These are phyloP conservation scores for Globisporangium alternatum DNA, from an alignment of 352 stramenopile genomes.

Conservation along the genomic window DNA sequence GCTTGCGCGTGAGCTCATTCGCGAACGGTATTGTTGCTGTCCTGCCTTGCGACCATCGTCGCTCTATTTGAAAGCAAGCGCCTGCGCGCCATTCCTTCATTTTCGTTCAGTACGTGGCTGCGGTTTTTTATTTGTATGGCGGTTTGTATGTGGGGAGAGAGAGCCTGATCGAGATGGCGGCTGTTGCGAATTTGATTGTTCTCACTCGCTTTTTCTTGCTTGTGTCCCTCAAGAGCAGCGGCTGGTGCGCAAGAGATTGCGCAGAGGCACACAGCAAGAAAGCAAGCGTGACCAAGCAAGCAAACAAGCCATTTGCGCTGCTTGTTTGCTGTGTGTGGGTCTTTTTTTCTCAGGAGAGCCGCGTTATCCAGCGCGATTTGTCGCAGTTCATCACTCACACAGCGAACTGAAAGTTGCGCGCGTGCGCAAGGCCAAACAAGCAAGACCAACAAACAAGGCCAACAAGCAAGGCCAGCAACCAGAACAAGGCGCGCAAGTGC, in stretches of 20 bases:
- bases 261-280: background rate
- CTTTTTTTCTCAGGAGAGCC: slow-evolving; percentile 5
- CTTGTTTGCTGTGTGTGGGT: slow-evolving; percentile 9
- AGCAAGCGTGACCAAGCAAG: background rate
- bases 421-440: background rate
- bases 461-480: background rate
- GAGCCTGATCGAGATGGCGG: background rate
- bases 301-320: background rate
- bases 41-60: background rate
- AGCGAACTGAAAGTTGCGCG: background rate
- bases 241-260: slow-evolving; percentile 6
- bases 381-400: background rate
- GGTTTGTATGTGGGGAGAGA: slow-evolving; percentile 4
- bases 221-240: background rate
- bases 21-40: background rate
- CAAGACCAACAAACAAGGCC: background rate
- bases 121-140: slow-evolving; percentile 2
- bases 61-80: background rate
- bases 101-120: background rate
- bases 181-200: background rate
- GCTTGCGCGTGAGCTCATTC: no score
- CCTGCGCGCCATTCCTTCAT: background rate
- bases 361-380: slow-evolving; percentile 10
- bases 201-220: background rate
- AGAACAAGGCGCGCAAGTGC: background rate